These are phyloP conservation scores for Tirmania nivea DNA, from an alignment of 495 filamentous ascomycete genomes.

Conservation along the genomic window DNA sequence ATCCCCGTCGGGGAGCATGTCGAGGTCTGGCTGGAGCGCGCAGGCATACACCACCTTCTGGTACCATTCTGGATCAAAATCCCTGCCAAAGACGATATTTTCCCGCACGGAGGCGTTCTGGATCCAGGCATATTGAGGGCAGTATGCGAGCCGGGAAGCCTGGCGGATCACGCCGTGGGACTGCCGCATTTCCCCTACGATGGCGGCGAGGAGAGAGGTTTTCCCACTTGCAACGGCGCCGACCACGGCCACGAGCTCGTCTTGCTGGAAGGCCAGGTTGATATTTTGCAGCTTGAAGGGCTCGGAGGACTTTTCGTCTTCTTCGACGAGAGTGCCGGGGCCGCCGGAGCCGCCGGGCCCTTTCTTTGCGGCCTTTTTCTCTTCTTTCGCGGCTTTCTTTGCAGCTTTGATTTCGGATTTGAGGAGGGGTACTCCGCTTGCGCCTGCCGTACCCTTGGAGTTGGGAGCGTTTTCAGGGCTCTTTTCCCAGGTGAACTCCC, in stretches of 20 bases:
- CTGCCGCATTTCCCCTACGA: conserved; percentile 85
- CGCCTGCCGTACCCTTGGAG: background rate
- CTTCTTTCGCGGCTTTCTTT: conserved; percentile 20
- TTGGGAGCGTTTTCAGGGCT: conserved; percentile 24
- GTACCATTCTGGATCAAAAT: conserved; percentile 46
- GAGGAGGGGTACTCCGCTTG: conserved; percentile 27
- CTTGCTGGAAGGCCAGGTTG: conserved; percentile 48
- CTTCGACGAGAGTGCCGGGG: background rate
- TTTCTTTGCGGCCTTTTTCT: conserved; percentile 27
- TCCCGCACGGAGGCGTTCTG: conserved; percentile 70
- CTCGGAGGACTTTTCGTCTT: conserved; percentile 19
- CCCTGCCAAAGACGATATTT: conserved; percentile 80
- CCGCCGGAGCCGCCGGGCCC: conserved; percentile 14
- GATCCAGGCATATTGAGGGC: conserved; percentile 94
- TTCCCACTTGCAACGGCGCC: conserved; percentile 84
- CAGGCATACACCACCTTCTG: conserved; percentile 39
- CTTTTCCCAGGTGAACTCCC: conserved; percentile 85
- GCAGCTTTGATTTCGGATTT: conserved; percentile 19
- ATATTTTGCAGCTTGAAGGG: conserved; percentile 67
- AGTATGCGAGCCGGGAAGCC: conserved; percentile 65
- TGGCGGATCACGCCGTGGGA: conserved; percentile 49
- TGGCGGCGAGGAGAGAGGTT: conserved; percentile 66
- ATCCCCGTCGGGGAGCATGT: conserved; percentile 55
- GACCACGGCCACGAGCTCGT: conserved; percentile 78
- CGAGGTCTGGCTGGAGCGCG: conserved; percentile 47